Conservation (phyloP, 495 filamentous ascomycete genomes). For the Trichoderma orchidacearum region DNA sequence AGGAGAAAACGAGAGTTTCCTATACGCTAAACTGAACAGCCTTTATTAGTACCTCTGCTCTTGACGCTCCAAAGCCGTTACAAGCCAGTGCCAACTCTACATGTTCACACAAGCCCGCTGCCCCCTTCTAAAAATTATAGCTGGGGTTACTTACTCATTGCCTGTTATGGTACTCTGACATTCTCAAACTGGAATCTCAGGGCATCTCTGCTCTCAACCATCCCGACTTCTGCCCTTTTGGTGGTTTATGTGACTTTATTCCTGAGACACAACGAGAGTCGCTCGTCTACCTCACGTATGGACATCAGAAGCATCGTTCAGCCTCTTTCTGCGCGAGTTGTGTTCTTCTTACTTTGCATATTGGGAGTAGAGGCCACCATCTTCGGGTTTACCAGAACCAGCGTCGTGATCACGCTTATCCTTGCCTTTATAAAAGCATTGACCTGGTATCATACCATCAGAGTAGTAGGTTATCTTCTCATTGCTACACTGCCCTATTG, state of each 20-base stretch:
- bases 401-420: not conserved
- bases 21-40: not conserved
- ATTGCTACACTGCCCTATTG: not conserved
- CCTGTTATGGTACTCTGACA: not conserved
- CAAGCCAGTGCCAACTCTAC: not conserved
- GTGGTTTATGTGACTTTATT: not conserved
- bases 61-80: not conserved
- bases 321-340: not conserved
- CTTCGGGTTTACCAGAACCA: not conserved
- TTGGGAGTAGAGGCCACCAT: not conserved
- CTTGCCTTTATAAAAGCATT: slow-evolving; percentile 11
- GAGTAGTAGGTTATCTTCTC: slow-evolving; percentile 8
- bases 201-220: not conserved
- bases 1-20: not conserved
- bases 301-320: not conserved
- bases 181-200: not conserved
- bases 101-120: not conserved
- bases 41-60: not conserved
- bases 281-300: not conserved
- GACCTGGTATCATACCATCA: slow-evolving; percentile 14
- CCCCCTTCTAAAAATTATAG: not conserved
- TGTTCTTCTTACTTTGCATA: not conserved
- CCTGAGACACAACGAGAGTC: not conserved
- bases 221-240: not conserved
- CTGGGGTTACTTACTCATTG: not conserved